Evolutionary conservation across 176 grass and related monocot species (phyloP), one percentile per base, ranked within the genome.

Genomic region (Alloteropsis semialata): DNA sequence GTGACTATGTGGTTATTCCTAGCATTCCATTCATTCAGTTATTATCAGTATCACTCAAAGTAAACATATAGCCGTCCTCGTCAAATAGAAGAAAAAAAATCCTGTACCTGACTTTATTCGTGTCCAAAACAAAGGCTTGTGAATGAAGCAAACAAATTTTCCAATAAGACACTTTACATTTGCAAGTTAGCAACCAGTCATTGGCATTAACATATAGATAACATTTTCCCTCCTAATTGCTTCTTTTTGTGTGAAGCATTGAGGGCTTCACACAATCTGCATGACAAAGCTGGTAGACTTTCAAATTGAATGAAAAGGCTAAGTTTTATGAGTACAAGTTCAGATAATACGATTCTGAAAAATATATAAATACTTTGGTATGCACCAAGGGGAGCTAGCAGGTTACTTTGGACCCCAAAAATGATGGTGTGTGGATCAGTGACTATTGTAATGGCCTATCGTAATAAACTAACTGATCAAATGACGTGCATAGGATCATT

Each of bases 201-300:
- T 38, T 80, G 62, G 13, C 18, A 38, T 80, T 32, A 16, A 39
- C 3, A 45, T 27, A 25, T 4, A 18, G 13, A 27, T 50, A 36
- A 1, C 25, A 0, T n/a, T 55, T 75, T 75, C 21, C 10, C 0
- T 48, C 6, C 19, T 30, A 82, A 39, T 30, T 57, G 25, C 36
- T 30, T 84, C 19, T 44, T 84, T 27, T 75, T 5, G 43, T 78
- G 39, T 58, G 44, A 58, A 70, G 10, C 38, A 65, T 74, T 44
- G 45, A 44, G 29, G 9, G 42, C 32, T 41, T 70, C 63, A 76
- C 11, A 39, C 11, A 11, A 68, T 76, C 25, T 4, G 12, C 18
- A 63, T 50, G 57, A 64, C 19, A 10, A 44, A 34, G 36, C 64
- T 55, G 55, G 16, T 27, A 54, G 42, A 51, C 64, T 65, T 59